Evolutionary conservation across 2,329 filamentous ascomycete species (phyloP).

Genomic region (Alternaria burnsii): DNA sequence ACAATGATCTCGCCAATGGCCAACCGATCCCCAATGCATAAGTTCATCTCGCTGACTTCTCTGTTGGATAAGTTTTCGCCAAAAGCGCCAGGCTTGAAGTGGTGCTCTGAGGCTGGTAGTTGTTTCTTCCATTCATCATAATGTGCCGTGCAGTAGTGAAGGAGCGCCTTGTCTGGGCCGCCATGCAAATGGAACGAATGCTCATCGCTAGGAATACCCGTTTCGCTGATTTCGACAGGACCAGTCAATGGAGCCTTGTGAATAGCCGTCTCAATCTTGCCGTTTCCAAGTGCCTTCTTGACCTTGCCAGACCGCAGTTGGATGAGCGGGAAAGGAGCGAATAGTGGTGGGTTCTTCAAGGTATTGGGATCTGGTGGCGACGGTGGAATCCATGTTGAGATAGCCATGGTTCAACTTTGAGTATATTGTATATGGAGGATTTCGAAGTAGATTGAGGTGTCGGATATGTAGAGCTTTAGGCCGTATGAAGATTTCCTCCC

Average conservation of each 20-base stretch:
- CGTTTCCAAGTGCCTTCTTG: constrained; percentile 62
- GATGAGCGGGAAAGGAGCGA: constrained; percentile 58
- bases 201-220: constrained; percentile 67
- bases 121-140: constrained; percentile 65
- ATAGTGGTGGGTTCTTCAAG: constrained; percentile 33
- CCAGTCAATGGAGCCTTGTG: constrained; percentile 60
- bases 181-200: constrained; percentile 70
- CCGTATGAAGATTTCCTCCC: fast-evolving
- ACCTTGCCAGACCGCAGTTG: constrained; percentile 67
- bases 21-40: constrained; percentile 71
- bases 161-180: constrained; percentile 69
- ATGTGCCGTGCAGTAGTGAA: constrained; percentile 68
- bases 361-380: constrained; percentile 31
- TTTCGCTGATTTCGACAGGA: constrained; percentile 56
- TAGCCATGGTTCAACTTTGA: constrained; percentile 18
- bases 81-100: constrained; percentile 67
- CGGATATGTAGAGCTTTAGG: neutral
- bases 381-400: constrained; percentile 31
- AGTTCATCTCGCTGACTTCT: constrained; percentile 68
- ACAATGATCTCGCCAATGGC: constrained; percentile 61
- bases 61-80: constrained; percentile 70
- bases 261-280: constrained; percentile 63
- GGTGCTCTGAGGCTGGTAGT: constrained; percentile 60
- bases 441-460: neutral
- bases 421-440: neutral